Conservation (phyloP, 148 eudicot genomes). For the Camellia japonica region DNA sequence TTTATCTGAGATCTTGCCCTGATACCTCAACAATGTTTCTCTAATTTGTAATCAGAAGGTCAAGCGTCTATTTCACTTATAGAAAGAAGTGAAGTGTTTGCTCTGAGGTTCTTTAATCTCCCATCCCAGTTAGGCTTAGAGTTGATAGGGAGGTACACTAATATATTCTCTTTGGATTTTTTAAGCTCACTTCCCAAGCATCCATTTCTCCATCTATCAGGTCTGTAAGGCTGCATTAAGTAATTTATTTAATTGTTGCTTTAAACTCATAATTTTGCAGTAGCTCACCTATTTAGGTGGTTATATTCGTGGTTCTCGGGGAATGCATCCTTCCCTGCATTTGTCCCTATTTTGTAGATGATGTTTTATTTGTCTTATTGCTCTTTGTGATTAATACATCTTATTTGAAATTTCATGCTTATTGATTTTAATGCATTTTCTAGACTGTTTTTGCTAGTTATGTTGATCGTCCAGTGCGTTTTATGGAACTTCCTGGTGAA, state of each 20-base stretch:
- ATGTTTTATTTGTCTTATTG: not conserved
- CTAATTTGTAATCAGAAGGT: too few species aligned
- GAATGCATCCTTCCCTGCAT: not conserved
- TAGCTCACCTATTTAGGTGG: slow-evolving; percentile 1
- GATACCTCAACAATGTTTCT: too few species aligned
- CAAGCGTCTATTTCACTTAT: too few species aligned
- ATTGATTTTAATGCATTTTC: slow-evolving; percentile 26
- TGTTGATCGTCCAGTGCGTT: slow-evolving; percentile 83
- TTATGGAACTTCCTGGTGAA: slow-evolving; percentile 99
- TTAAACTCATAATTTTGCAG: not conserved
- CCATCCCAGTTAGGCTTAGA: not conserved
- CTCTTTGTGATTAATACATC: not conserved
- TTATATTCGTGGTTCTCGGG: not conserved
- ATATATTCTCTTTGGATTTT: not conserved
- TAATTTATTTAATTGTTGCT: slow-evolving; percentile 1
- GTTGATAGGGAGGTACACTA: not conserved
- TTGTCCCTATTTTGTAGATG: not conserved
- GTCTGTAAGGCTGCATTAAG: not conserved
- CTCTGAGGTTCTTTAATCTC: not conserved
- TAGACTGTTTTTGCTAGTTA: slow-evolving; percentile 88
- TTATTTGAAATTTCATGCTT: slow-evolving; percentile 12
- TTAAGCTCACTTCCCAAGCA: not conserved
- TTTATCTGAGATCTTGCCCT: too few species aligned
- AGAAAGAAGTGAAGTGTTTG: too few species aligned
- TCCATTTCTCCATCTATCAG: not conserved